Evolutionary conservation across 768 basidiomycete species (phyloP), one percentile per base, ranked within the genome.

Genomic region (Mycena haematopus): DNA sequence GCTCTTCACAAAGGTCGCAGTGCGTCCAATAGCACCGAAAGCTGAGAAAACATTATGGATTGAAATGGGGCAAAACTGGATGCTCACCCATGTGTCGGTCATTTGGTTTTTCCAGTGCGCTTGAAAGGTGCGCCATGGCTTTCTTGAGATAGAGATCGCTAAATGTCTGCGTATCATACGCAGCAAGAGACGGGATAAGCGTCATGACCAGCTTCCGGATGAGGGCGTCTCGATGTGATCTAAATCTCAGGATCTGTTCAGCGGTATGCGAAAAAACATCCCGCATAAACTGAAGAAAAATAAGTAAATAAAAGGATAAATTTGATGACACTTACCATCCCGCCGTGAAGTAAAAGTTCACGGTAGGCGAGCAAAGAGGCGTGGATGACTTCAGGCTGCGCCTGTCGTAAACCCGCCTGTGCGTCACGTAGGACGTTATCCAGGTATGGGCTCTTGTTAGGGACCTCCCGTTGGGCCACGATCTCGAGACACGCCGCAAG

Each of bases 11-110:
- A 93, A 91, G 45, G 87, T 86, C 2, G 97, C 95, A 52, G 96
- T 92, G 70, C 97, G 94, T 0, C 97, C 97, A 65, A 99, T 95
- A 2, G 97, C 96, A 68, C 95, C 89, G 73, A 98, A 99, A 3
- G 96, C 96, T 95, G 64, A 6, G 15, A 13, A 49, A 51, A 11
- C 15, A 55, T 57, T 46, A 42, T n/a, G 50, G 69, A 21, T 52
- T 31, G 47, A 19, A 27, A 7, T n/a, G 21, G 27, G 8, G 45
- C 56, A 21, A 54, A 52, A 27, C 63, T 35, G 19, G 19, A 14
- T 19, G 71, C 83, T 56, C 70, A 95, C 95, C 93, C 67, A 93
- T 92, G 33, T 91, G 88, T 38, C 96, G 84, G 69, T 99, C 97
- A 52, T 85, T 84, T 0, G 92, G 90, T 76, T 95, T 97, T 70